A percentile compares a stretch with the other conserved stretches of the same genome.
phyloP scores from a whole-genome alignment of 192 early-diverging fungal genomes.

The Umbelopsis isabellina region DNA sequence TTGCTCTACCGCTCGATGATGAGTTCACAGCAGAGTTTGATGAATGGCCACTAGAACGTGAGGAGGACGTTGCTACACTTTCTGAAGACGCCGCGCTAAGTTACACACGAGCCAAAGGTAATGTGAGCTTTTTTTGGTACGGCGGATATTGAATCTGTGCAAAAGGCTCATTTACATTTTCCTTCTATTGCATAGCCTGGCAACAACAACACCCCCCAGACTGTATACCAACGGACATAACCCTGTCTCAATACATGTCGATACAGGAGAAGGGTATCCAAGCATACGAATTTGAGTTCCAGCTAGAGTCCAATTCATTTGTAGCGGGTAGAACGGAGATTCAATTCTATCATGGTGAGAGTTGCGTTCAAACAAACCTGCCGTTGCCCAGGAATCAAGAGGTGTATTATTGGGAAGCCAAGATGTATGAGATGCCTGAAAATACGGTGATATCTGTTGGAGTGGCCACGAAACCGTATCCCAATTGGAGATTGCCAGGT shows the following conservation, averaged over 20 bases:
- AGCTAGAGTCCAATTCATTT: conserved; percentile 62
- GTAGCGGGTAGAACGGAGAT: conserved; percentile 75
- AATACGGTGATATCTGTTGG: conserved; percentile 71
- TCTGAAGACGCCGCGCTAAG: conserved; percentile 44
- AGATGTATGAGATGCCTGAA: conserved; percentile 73
- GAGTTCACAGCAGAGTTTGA: conserved; percentile 28
- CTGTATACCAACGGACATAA: conserved; percentile 73
- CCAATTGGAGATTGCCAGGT: conserved; percentile 69
- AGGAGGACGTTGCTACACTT: conserved; percentile 35
- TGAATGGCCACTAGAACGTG: conserved; percentile 34
- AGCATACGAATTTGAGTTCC: conserved; percentile 80
- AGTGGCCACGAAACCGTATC: conserved; percentile 77
- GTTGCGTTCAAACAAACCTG: conserved; percentile 74
- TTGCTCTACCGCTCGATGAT: conserved; percentile 27
- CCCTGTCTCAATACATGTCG: conserved; percentile 68
- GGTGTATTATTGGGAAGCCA: conserved; percentile 83
- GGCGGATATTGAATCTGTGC: neutral
- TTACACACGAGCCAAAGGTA: conserved; percentile 46
- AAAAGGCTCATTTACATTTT: neutral
- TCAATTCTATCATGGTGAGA: conserved; percentile 70
- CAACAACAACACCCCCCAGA: conserved; percentile 72
- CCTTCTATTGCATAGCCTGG: conserved; percentile 49
- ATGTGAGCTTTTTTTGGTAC: neutral
- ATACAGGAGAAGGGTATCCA: conserved; percentile 80
- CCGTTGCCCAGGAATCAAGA: conserved; percentile 77